Percentiles rank a stretch among this genome's conserved stretches.
Evolutionary conservation across 2,329 filamentous ascomycete genomes (phyloP).

Genomic region (Monosporascus sp.): DNA sequence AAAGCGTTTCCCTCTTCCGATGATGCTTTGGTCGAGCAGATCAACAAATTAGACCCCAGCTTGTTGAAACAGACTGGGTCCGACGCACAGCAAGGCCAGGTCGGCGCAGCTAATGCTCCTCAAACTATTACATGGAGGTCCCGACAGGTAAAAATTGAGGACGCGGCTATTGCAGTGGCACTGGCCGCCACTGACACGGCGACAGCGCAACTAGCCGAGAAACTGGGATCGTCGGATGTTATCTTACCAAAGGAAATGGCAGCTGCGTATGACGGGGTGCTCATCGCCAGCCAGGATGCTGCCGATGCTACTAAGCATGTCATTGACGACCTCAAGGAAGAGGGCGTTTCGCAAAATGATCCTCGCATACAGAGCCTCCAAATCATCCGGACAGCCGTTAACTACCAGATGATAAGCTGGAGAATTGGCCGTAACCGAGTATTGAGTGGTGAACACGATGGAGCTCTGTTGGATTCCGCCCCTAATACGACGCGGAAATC

Average conservation of each 20-base stretch:
- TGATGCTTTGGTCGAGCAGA: conserved; percentile 53
- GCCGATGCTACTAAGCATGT: conserved; percentile 90
- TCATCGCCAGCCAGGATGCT: conserved; percentile 87
- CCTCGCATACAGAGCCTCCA: conserved; percentile 86
- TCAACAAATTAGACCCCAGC: conserved; percentile 66
- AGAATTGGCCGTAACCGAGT: conserved; percentile 89
- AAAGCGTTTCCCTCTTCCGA: conserved; percentile 70
- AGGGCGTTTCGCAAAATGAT: conserved; percentile 80
- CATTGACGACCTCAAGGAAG: conserved; percentile 81
- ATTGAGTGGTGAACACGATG: conserved; percentile 77
- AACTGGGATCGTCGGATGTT: conserved; percentile 38
- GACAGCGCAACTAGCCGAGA: conserved; percentile 42
- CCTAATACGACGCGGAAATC: conserved; percentile 40
- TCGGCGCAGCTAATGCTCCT: conserved; percentile 52
- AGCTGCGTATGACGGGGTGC: conserved; percentile 83
- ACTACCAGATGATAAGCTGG: conserved; percentile 92
- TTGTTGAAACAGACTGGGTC: conserved; percentile 55
- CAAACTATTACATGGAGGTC: conserved; percentile 81
- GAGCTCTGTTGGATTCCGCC: conserved; percentile 53
- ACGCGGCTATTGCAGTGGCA: conserved; percentile 84
- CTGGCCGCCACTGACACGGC: conserved; percentile 63
- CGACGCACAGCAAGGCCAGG: conserved; percentile 44
- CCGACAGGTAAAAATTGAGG: conserved; percentile 81
- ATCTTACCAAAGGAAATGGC: conserved; percentile 62
- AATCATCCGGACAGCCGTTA: conserved; percentile 87